phyloP scores from a whole-genome alignment of 2,329 filamentous ascomycete genomes.

The Didymella pomorum region DNA sequence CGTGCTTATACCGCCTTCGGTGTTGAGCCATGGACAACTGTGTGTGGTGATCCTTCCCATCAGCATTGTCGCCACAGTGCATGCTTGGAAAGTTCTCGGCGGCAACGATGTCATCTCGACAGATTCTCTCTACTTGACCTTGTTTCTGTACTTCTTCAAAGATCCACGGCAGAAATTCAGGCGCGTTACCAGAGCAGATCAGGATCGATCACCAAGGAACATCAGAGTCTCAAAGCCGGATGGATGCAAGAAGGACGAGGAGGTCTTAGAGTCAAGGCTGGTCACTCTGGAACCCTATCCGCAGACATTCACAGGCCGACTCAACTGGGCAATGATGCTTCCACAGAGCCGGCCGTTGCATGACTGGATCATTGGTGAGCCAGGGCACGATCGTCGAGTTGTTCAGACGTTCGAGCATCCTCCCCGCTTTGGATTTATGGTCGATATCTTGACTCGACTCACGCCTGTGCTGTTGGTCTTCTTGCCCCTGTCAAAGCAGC shows the following conservation, averaged over 20 bases:
- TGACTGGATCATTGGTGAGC: slow-evolving; percentile 17
- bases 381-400: slow-evolving; percentile 11
- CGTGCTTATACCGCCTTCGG: slow-evolving; percentile 15
- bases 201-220: too few relatives aligned
- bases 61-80: slow-evolving; percentile 15
- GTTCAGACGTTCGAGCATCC: background rate
- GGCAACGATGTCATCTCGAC: slow-evolving; percentile 21
- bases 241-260: background rate
- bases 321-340: slow-evolving; percentile 18
- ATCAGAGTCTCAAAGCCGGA: background rate
- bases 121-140: slow-evolving; percentile 17
- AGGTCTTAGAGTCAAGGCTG: background rate
- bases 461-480: slow-evolving; percentile 12
- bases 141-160: slow-evolving; percentile 21
- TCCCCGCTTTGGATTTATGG: background rate
- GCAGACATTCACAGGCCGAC: slow-evolving; percentile 5
- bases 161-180: slow-evolving; percentile 19
- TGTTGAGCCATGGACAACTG: slow-evolving; percentile 9
- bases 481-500: slow-evolving; percentile 17
- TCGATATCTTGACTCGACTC: background rate
- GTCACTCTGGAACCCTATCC: slow-evolving; percentile 9
- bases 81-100: slow-evolving; percentile 10
- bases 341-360: slow-evolving; percentile 17
- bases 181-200: slow-evolving; percentile 1
- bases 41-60: slow-evolving; percentile 14